Evolutionary conservation across 352 stramenopile species (phyloP).

Genomic region (Phytopythium vexans): DNA sequence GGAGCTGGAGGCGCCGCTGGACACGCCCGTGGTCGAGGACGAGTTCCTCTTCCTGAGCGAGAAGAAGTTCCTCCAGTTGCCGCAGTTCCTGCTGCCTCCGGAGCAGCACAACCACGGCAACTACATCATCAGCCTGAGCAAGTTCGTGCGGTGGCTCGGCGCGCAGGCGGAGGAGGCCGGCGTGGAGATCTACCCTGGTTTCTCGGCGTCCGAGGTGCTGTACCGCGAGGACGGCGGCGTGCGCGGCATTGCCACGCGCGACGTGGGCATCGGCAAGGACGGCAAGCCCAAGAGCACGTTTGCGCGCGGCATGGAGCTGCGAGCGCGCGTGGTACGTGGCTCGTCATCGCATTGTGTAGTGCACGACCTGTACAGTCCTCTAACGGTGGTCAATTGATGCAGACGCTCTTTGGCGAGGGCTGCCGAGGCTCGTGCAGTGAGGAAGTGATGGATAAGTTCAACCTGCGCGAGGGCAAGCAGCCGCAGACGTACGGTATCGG

Average conservation of each 20-base stretch:
- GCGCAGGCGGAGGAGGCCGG: conserved; percentile 95
- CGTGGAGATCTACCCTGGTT: conserved; percentile 99
- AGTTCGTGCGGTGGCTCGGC: conserved; percentile 97
- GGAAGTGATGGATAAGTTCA: conserved; percentile 96
- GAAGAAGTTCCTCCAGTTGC: conserved; percentile 81
- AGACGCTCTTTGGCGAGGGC: conserved; percentile 98
- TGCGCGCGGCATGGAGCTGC: conserved; percentile 97
- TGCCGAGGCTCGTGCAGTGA: conserved; percentile 96
- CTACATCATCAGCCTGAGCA: conserved; percentile 97
- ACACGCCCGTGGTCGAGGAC: conserved; percentile 94
- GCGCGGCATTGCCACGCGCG: conserved; percentile 95
- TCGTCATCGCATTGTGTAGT: background rate
- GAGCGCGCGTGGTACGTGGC: conserved; percentile 70
- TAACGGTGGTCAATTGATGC: conserved; percentile 18
- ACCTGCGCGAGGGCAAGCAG: conserved; percentile 88
- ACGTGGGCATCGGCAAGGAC: conserved; percentile 98
- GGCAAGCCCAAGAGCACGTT: conserved; percentile 95
- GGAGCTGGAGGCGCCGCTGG: conserved; percentile 82
- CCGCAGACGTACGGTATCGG: conserved; percentile 98
- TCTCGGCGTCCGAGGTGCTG: conserved; percentile 93
- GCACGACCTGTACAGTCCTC: background rate
- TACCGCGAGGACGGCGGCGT: conserved; percentile 84
- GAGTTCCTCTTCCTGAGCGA: conserved; percentile 93
- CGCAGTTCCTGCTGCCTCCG: conserved; percentile 91
- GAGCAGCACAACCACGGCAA: conserved; percentile 98